Base-by-base conservation (phyloP, 257 asterid genomes). In the Jacaranda mimosifolia region DNA sequence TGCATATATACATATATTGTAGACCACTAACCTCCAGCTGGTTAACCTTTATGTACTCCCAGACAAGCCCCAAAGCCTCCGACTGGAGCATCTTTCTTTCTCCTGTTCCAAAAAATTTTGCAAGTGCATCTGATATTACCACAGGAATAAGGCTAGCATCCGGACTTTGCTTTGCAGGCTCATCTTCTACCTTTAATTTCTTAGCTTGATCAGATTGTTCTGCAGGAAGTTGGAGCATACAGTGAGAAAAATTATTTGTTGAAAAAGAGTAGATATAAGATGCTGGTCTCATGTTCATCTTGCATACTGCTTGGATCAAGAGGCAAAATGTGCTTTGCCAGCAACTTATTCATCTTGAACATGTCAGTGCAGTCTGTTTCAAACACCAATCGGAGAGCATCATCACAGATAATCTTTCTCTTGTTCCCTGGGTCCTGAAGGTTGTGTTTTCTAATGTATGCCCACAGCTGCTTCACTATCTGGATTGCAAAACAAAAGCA, bases 261-360 rank as follows among this genome's bases (percentile, higher is more conserved):
- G 9, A 49, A 58, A 35, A 48, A 42, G 56, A 73, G 32, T 39
- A 26, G 46, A 68, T 3, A 68, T 11, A 59, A 64, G 39, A 58
- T 35, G 66, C 70, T 51, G 12, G 21, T 60, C 70, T 70, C 48
- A 12, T 57, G 49, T 49, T 70, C 68, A 39, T 74, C 57, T 70
- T 14, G 62, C 91, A 64, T 89, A 91, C 97, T 85, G 6, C 85
- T 60, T 26, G 94, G 89, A 53, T 90, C 97, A 40, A 87, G 94
- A 4, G 95, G 80, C 10, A 83, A 80, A 46, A 94, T 94, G 80
- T 91, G 98, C 68, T 94, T 90, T 9, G 98, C 90, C 58, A 91
- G 91, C 87, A 94, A 81, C 85, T 94, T 90, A 81, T 91, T 94
- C 97, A 91, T 91, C 97, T 91, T 94, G 91, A 91, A 91, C 97